Evolutionary conservation across 225 moss, liverwort and hornwort genomes (phyloP), one percentile per base, ranked within the genome.

Genomic region (Bryum argenteum): DNA sequence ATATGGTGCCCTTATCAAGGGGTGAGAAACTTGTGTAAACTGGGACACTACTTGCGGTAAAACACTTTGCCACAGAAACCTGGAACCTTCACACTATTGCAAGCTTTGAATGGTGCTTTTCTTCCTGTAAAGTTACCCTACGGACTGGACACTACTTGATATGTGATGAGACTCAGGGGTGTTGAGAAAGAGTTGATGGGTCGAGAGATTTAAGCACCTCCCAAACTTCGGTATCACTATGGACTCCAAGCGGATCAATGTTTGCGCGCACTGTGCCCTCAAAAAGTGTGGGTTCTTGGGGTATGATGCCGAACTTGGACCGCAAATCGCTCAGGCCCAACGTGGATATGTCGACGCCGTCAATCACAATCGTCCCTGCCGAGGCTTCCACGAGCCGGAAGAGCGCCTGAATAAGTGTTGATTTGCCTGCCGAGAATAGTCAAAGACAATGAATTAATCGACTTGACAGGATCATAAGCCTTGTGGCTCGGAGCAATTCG

Each of bases 231-330:
- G 47, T 68, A 72, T 95, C 95, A 22, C 63, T 75, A 51, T 91
- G 71, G 16, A 48, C 17, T 48, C 64, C 86, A 42, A 93, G 82
- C 43, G 92, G 89, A 58, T 95, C 95, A 16, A 95, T 74, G 65
- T 95, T 95, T 67, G 80, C 83, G 23, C 95, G 83, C 18, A 95
- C 84, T 28, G 93, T 95, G n/a, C 95, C 95, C 62, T 88, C 81
- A 58, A 95, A 93, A 58, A 95, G 86, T 33, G 93, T 87, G 15
- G 95, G 95, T 37, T 95, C 95, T 70, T 95, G 95, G 3, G 95
- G 95, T 61, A 95, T 95, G 54, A 95, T 91, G 50, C 91, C 89
- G 22, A 95, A 83, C 75, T 88, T 89, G 57, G 89, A 89, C 48
- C 95, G 93, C 73, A 95, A 74, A 79, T 95, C 95, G 62, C 78